Percentiles rank a stretch among this genome's conserved stretches.
Evolutionary conservation across 1,284 basidiomycete species (phyloP).

Genomic region (Cutaneotrichosporon cutaneum): DNA sequence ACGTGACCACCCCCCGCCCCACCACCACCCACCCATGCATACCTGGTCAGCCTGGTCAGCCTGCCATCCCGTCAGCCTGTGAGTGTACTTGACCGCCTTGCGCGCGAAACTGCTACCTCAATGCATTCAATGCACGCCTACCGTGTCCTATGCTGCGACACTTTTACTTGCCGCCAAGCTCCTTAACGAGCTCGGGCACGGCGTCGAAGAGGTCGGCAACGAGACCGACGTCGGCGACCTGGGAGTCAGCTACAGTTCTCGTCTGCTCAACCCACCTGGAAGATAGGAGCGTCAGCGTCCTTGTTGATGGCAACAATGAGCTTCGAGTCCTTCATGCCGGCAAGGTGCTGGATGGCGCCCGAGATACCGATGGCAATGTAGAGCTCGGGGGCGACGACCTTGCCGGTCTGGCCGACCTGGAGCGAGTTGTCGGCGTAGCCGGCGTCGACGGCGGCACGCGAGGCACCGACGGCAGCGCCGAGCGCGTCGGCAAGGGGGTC

Average conservation of each 20-base stretch:
- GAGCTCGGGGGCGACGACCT: constrained; percentile 65
- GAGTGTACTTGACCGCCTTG: too few species aligned
- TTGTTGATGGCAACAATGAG: constrained; percentile 99
- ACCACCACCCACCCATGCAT: too few species aligned
- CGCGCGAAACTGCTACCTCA: constrained; percentile 13
- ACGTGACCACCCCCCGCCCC: too few species aligned
- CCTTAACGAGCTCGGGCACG: constrained; percentile 82
- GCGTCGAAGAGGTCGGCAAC: constrained; percentile 88
- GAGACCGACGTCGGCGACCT: constrained; percentile 87
- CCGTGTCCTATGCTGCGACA: constrained; percentile 6
- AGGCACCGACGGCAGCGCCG: constrained; percentile 94
- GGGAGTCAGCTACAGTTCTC: background rate
- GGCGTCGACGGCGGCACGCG: constrained; percentile 94
- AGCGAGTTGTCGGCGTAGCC: constrained; percentile 98
- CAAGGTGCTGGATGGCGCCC: constrained; percentile 97
- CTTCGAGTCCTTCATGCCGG: constrained; percentile 99
- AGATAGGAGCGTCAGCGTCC: constrained; percentile 98
- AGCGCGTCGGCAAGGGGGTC: constrained; percentile 91
- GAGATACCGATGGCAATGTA: constrained; percentile 97
- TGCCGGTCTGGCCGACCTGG: constrained; percentile 98
- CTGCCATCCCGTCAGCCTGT: background rate
- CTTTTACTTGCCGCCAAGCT: constrained; percentile 56
- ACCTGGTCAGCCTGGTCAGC: background rate
- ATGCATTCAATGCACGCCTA: constrained; percentile 24
- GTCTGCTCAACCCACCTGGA: constrained; percentile 60